Conservation (phyloP, 1,139 yeast species). For the Scheffersomyces cryptocercus region DNA sequence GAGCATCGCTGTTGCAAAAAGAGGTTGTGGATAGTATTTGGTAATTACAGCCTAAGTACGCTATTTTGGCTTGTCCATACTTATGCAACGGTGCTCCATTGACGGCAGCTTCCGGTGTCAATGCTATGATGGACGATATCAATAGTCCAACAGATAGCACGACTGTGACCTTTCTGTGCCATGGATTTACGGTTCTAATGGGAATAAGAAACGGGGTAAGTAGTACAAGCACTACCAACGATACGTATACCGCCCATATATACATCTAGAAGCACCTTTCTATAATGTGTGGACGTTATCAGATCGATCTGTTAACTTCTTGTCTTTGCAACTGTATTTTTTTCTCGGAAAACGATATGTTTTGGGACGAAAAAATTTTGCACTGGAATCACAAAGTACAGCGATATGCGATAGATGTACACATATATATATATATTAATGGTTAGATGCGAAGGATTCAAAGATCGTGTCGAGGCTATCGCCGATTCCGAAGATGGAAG, state of each 20-base stretch:
- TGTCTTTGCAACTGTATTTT: not conserved
- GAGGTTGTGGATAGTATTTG: constrained; percentile 24
- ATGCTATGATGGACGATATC: constrained; percentile 21
- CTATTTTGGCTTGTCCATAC: constrained; percentile 30
- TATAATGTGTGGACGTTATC: not conserved
- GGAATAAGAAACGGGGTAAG: not conserved
- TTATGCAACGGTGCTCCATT: constrained; percentile 38
- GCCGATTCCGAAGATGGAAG: too few species aligned
- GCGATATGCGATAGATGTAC: too few species aligned
- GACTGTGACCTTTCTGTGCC: not conserved
- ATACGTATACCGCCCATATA: not conserved
- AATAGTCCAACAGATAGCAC: constrained; percentile 16
- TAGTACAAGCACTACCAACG: not conserved
- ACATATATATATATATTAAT: too few species aligned
- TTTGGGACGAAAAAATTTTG: not conserved
- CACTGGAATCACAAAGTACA: too few species aligned
- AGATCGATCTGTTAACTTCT: not conserved
- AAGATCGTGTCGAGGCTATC: too few species aligned
- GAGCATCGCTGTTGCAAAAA: constrained; percentile 21
- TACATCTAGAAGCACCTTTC: not conserved
- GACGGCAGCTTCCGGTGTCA: constrained; percentile 34
- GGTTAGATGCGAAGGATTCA: too few species aligned
- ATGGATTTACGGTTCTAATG: not conserved
- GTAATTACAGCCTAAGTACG: constrained; percentile 32
- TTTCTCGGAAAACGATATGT: not conserved